Evolutionary conservation across 2,329 filamentous ascomycete species (phyloP), one percentile per base, ranked within the genome.

Genomic region (Fusarium continuum): DNA sequence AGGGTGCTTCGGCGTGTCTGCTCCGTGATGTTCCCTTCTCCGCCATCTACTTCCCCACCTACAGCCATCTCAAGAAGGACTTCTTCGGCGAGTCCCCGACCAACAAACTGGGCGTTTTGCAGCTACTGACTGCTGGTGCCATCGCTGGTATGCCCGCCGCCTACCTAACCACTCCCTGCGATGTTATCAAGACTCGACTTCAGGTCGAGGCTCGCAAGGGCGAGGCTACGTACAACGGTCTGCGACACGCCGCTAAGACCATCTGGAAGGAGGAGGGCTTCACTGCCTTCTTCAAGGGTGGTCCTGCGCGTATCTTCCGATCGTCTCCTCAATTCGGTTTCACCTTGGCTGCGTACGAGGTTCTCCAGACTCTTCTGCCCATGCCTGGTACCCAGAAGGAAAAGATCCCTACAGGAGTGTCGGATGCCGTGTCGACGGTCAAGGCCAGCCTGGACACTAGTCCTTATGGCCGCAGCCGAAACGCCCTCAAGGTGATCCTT

Each of bases 291-390:
- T 99, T 98, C 88, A 98, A 98, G 83, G 95, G 95, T 68, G 95
- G 95, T 2, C 93, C 94, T 2, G 95, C 95, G 8, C 92, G 95
- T 82, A 96, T 99, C 73, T 79, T 98, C 75, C 90, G 95, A 72
- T 97, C 93, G 1, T 97, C 93, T 11, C 95, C 95, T 14, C 95
- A 99, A 75, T 99, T 99, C 76, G 95, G 95, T 65, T 98, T 98
- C 82, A 99, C 95, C 0, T 87, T 99, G 20, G 95, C 95, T 4
- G 91, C 91, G 36, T 99, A 98, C 77, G 95, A 99, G 78, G 84
- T 99, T 31, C 82, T 99, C 45, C 93, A 97, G 79, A 91, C 83
- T 60, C 49, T 88, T 36, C 79, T 98, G 38, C 95, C 95, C 6
- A 75, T 78, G 72, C 92, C 93, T 3, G 92, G 91, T 48, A 80